Conservation (phyloP, 2,329 filamentous ascomycete genomes). For the Pseudogymnoascus sp. region DNA sequence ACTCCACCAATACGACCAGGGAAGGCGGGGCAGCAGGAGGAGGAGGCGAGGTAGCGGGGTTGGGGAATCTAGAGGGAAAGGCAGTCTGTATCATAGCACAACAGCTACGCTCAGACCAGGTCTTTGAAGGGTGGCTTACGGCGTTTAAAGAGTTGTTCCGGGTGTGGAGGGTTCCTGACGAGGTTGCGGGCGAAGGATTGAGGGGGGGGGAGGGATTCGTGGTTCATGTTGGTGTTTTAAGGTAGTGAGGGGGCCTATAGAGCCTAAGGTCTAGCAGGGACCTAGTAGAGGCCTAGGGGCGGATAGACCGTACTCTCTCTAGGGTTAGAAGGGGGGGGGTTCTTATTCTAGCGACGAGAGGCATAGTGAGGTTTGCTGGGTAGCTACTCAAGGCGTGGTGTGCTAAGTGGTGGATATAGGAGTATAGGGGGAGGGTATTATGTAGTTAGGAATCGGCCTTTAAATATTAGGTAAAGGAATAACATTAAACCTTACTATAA, state of each 20-base stretch:
- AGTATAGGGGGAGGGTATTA: too few species aligned
- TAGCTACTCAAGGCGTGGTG: too few species aligned
- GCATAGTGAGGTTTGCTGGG: too few species aligned
- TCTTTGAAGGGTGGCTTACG: constrained; percentile 74
- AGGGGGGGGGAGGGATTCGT: constrained; percentile 65
- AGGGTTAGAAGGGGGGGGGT: too few species aligned
- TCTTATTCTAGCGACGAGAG: too few species aligned
- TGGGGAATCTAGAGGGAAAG: constrained; percentile 29
- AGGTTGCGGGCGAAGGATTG: constrained; percentile 49
- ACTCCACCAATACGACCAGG: constrained; percentile 17
- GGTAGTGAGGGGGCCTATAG: constrained; percentile 12
- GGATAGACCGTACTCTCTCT: too few species aligned
- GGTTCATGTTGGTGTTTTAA: constrained; percentile 68
- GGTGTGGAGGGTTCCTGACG: constrained; percentile 68
- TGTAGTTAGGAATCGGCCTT: too few species aligned
- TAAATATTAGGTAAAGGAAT: too few species aligned
- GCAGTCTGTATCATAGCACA: constrained; percentile 78
- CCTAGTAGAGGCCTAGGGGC: too few species aligned
- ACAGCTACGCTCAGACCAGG: constrained; percentile 75
- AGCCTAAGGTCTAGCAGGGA: too few species aligned
- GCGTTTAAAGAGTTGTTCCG: constrained; percentile 59
- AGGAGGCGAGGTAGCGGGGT: constrained; percentile 9
- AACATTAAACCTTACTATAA: too few species aligned
- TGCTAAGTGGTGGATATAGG: too few species aligned
- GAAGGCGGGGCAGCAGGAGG: constrained; percentile 11